Evolutionary conservation across 495 filamentous ascomycete genomes (phyloP).

Genomic region (Rusavskia elegans): DNA sequence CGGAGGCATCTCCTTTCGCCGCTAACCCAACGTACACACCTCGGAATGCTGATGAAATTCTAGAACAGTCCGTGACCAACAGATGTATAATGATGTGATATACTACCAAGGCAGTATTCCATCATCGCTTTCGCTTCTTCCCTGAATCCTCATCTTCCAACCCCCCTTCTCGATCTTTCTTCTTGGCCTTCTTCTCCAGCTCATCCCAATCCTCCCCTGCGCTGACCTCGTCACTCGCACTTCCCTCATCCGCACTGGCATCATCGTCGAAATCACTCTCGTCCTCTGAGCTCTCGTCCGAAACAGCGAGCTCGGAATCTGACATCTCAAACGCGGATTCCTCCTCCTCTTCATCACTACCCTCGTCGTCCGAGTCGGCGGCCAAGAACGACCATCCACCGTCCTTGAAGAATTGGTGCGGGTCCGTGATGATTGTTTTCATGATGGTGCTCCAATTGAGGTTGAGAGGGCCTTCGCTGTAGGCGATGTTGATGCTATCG

Average conservation of each 20-base stretch:
- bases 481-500: constrained; percentile 85
- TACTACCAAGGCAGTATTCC: too few relatives aligned
- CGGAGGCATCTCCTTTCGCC: too few relatives aligned
- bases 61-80: too few relatives aligned
- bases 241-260: constrained; percentile 59
- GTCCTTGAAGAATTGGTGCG: constrained; percentile 86
- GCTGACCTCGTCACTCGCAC: constrained; percentile 64
- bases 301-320: constrained; percentile 66
- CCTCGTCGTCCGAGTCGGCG: constrained; percentile 78
- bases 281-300: constrained; percentile 68
- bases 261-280: constrained; percentile 89
- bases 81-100: too few relatives aligned
- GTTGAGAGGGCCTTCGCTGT: constrained; percentile 88
- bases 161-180: constrained; percentile 62
- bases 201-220: constrained; percentile 90
- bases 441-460: constrained; percentile 98
- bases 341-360: constrained; percentile 61
- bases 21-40: too few relatives aligned
- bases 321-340: constrained; percentile 83
- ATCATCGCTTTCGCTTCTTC: constrained; percentile 40
- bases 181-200: constrained; percentile 76
- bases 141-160: constrained; percentile 53
- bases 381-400: constrained; percentile 92
- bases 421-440: constrained; percentile 92
- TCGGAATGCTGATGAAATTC: too few relatives aligned